A percentile compares a stretch with the other conserved stretches of the same genome.
These are phyloP conservation scores for Mucor plumbeus DNA, from an alignment of 371 early-diverging fungal genomes.

Conservation along the genomic window DNA sequence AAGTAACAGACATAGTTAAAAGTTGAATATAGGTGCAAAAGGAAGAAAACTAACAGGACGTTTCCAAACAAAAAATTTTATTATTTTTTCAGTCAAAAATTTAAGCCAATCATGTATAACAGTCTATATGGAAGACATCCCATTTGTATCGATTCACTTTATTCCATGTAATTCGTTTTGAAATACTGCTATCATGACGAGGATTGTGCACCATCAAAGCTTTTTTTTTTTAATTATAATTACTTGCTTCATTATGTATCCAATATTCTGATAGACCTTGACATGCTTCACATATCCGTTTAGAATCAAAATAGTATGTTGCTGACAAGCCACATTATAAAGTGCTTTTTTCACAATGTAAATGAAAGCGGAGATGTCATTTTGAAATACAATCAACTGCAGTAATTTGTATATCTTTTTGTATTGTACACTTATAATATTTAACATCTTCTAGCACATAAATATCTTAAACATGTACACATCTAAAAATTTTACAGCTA, in stretches of 20 bases:
- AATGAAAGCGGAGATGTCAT: neutral
- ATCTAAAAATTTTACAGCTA: no score
- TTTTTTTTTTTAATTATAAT: no score
- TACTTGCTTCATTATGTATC: no score
- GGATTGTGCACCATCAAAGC: neutral
- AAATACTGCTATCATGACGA: neutral
- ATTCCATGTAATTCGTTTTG: neutral
- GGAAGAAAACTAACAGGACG: slow-evolving; percentile 10
- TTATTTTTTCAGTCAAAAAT: neutral
- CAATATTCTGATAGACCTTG: no score
- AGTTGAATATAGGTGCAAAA: slow-evolving; percentile 23
- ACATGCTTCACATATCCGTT: no score
- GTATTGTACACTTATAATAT: no score
- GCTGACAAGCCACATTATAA: neutral
- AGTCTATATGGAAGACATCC: neutral
- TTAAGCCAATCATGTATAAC: slow-evolving; percentile 4
- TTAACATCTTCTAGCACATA: no score
- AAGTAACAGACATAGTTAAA: slow-evolving; percentile 64
- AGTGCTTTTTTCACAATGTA: neutral
- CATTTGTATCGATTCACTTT: neutral
- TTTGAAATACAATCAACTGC: neutral
- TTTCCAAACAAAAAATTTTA: neutral
- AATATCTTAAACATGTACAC: no score
- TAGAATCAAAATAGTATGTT: neutral
- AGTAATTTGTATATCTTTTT: no score